These are phyloP conservation scores for Thyridium curvatum DNA, from an alignment of 2,329 filamentous ascomycete species.

Conservation along the genomic window DNA sequence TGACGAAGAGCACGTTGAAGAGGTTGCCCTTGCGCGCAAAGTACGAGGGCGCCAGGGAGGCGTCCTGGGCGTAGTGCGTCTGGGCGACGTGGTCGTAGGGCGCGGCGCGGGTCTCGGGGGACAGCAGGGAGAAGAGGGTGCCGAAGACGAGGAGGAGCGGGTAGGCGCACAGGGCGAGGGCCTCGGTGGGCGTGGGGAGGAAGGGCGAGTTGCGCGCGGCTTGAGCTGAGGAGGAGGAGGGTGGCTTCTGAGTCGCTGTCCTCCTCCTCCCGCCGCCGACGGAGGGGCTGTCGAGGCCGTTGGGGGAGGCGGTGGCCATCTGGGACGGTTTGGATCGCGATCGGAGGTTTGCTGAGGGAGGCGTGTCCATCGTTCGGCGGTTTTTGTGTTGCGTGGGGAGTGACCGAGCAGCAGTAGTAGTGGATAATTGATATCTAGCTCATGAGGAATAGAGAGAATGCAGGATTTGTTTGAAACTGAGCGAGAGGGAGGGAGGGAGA, in stretches of 20 bases:
- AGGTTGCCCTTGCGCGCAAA: conserved; percentile 92
- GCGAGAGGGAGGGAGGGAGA: too few relatives aligned
- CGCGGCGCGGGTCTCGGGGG: conserved; percentile 60
- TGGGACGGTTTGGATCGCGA: conserved; percentile 1
- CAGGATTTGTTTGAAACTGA: conserved; percentile 4
- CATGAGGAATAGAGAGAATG: neutral
- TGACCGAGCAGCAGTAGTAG: neutral
- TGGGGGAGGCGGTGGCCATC: conserved; percentile 4
- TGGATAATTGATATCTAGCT: neutral
- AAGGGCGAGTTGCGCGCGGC: conserved; percentile 44
- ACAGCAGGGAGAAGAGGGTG: conserved; percentile 71
- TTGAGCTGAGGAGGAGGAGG: conserved; percentile 3
- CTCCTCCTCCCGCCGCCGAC: neutral
- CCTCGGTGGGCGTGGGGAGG: conserved; percentile 65
- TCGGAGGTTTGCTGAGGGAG: conserved; percentile 5
- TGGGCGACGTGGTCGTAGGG: conserved; percentile 58
- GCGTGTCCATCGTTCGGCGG: conserved; percentile 8
- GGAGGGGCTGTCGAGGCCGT: conserved; percentile 5
- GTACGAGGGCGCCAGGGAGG: conserved; percentile 64
- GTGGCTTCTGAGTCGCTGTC: conserved; percentile 1
- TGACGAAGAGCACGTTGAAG: conserved; percentile 91
- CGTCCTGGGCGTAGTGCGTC: conserved; percentile 48
- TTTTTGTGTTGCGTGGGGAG: too few relatives aligned
- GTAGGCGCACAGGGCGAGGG: conserved; percentile 61
- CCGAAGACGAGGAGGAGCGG: conserved; percentile 74